Evolutionary conservation across 768 basidiomycete species (phyloP).

Genomic region (Obba rivulosa): DNA sequence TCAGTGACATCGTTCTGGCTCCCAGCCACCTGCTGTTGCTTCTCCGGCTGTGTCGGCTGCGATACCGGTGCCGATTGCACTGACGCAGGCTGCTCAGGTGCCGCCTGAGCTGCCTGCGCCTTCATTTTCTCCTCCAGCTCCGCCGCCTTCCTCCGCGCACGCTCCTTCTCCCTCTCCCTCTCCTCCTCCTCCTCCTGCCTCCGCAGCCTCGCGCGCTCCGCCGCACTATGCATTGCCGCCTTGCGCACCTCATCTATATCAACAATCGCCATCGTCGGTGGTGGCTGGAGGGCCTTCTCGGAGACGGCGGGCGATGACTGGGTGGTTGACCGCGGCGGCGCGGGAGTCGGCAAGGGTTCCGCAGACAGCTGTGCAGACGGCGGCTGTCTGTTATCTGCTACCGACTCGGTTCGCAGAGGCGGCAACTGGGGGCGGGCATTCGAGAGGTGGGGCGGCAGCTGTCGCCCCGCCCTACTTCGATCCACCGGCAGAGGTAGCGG

Average conservation of each 20-base stretch:
- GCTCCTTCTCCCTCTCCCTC: conserved; percentile 72
- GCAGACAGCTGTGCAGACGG: conserved; percentile 28
- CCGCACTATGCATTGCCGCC: conserved; percentile 77
- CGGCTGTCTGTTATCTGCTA: conserved; percentile 1
- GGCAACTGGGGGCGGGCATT: conserved; percentile 28
- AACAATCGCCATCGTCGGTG: conserved; percentile 14
- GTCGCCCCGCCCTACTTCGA: conserved; percentile 40
- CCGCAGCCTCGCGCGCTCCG: conserved; percentile 76
- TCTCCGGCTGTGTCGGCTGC: too few species aligned
- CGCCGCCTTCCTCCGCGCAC: conserved; percentile 74
- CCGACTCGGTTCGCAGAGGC: conserved; percentile 1
- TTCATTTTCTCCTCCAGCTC: conserved; percentile 70
- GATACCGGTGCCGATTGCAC: background rate
- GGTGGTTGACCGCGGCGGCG: conserved; percentile 10
- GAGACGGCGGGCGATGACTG: conserved; percentile 12
- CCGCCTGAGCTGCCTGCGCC: conserved; percentile 21
- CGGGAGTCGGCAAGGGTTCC: conserved; percentile 1
- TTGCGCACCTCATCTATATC: conserved; percentile 61
- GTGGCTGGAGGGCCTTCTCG: conserved; percentile 11
- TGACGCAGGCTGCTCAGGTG: conserved; percentile 1
- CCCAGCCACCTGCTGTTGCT: conserved; percentile 2
- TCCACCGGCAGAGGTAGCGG: conserved; percentile 33
- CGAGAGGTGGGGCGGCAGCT: conserved; percentile 54
- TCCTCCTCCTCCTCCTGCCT: conserved; percentile 81
- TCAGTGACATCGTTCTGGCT: conserved; percentile 12